A percentile compares a stretch with the other conserved stretches of the same genome.
Conservation (phyloP, 2,329 filamentous ascomycete species). For the Aspergillus proliferans region DNA sequence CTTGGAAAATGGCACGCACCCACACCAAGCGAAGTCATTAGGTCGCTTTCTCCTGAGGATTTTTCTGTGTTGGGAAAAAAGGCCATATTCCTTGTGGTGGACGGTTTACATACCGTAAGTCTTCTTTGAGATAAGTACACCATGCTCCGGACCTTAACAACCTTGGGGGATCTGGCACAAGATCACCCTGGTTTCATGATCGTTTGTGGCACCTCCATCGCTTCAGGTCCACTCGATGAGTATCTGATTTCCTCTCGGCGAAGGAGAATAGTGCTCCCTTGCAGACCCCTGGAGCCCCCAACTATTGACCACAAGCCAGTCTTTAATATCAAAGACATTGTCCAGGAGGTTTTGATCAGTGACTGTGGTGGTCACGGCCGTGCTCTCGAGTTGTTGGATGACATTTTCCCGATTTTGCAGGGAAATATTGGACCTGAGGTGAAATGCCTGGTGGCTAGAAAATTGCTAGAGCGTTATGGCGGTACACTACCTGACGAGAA, state of each 20-base stretch:
- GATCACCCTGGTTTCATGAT: background rate
- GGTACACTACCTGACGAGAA: background rate
- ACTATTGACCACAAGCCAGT: background rate
- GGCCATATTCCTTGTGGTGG: background rate
- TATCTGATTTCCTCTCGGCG: background rate
- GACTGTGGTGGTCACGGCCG: background rate
- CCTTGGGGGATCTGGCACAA: background rate
- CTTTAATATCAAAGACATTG: background rate
- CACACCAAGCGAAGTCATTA: background rate
- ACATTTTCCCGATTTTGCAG: background rate
- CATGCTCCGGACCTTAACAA: background rate
- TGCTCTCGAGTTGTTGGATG: background rate
- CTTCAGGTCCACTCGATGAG: background rate
- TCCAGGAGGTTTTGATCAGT: background rate
- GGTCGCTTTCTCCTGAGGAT: background rate
- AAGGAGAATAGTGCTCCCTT: background rate
- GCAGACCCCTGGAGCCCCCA: background rate
- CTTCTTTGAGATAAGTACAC: background rate
- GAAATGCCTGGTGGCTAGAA: background rate
- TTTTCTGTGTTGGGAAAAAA: background rate
- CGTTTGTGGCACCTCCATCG: background rate
- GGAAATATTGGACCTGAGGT: background rate
- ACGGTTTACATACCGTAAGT: background rate
- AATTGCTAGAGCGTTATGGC: background rate
- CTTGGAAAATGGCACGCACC: background rate